A percentile compares a stretch with the other conserved stretches of the same genome.
Conservation (phyloP, 768 basidiomycete species). For the Collybiopsis luxurians region DNA sequence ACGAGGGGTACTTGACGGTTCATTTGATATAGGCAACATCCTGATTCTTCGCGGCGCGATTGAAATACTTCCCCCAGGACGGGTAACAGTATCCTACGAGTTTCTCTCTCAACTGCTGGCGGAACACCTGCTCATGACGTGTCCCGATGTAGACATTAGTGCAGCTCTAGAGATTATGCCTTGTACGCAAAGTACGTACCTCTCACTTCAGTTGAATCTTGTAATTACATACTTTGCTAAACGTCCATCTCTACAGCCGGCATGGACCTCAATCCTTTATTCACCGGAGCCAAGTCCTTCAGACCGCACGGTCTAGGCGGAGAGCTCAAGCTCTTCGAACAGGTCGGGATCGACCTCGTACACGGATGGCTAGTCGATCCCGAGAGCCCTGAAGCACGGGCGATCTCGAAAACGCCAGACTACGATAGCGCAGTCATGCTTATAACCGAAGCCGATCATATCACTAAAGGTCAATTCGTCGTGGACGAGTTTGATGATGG, state of each 20-base stretch:
- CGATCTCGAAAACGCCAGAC: conserved; percentile 52
- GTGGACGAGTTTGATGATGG: conserved; percentile 29
- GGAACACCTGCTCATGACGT: conserved; percentile 68
- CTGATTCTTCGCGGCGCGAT: conserved; percentile 85
- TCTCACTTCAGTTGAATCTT: not conserved
- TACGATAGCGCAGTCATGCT: conserved; percentile 74
- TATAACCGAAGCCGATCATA: conserved; percentile 78
- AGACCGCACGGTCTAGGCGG: conserved; percentile 64
- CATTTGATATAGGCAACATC: conserved; percentile 65
- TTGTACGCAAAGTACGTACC: conserved; percentile 64
- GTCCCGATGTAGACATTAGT: conserved; percentile 60
- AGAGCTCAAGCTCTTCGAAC: conserved; percentile 83
- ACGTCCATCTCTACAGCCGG: conserved; percentile 50
- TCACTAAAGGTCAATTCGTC: conserved; percentile 62
- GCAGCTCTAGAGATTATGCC: conserved; percentile 78
- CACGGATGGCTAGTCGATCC: conserved; percentile 91
- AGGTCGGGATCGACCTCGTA: conserved; percentile 75
- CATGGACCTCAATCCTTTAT: conserved; percentile 86
- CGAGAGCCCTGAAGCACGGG: conserved; percentile 52
- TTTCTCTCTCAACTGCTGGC: conserved; percentile 81
- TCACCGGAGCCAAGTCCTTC: conserved; percentile 69
- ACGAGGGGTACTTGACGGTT: not conserved
- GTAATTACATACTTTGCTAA: too few relatives aligned
- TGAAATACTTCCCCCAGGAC: conserved; percentile 61
- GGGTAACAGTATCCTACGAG: conserved; percentile 77